A percentile compares a stretch with the other conserved stretches of the same genome.
Evolutionary conservation across 441 rosid species (phyloP).

Genomic region (Hura crepitans): DNA sequence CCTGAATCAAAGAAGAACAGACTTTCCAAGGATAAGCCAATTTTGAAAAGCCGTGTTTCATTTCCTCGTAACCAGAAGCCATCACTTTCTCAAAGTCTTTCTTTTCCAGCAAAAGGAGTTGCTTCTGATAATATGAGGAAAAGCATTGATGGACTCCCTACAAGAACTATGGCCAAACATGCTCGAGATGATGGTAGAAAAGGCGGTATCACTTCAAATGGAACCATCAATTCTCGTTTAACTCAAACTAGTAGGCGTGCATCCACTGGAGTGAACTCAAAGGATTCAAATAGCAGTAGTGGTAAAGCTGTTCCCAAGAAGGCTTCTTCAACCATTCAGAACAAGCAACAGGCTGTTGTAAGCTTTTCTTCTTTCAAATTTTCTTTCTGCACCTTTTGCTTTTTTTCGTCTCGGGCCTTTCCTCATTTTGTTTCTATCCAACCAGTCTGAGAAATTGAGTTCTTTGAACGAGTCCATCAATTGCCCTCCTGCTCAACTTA

Average conservation of each 20-base stretch:
- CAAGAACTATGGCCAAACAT: slow-evolving; percentile 40
- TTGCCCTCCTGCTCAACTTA: slow-evolving; percentile 31
- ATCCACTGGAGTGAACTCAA: slow-evolving; percentile 32
- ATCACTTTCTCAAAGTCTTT: slow-evolving; percentile 58
- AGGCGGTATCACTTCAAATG: slow-evolving; percentile 26
- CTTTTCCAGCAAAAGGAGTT: slow-evolving; percentile 56
- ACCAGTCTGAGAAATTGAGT: slow-evolving; percentile 50
- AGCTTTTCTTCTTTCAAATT: slow-evolving; percentile 21
- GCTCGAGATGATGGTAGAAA: slow-evolving; percentile 31
- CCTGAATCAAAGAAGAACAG: slow-evolving; percentile 37
- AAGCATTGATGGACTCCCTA: slow-evolving; percentile 48
- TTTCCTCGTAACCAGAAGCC: slow-evolving; percentile 41
- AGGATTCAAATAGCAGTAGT: slow-evolving; percentile 32
- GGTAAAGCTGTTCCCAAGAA: slow-evolving; percentile 31
- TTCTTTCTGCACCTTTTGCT: not conserved
- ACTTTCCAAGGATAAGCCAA: slow-evolving; percentile 46
- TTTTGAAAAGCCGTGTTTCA: slow-evolving; percentile 36
- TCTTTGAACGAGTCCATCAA: slow-evolving; percentile 35
- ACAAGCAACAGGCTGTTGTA: slow-evolving; percentile 41
- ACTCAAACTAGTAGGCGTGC: slow-evolving; percentile 31
- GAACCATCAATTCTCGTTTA: slow-evolving; percentile 27
- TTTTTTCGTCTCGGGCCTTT: slow-evolving; percentile 1
- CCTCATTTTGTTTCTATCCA: slow-evolving; percentile 16
- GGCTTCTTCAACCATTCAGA: slow-evolving; percentile 33
- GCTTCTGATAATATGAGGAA: slow-evolving; percentile 40